Base-by-base conservation (phyloP, 495 filamentous ascomycete genomes). In the Ramalina peruviana region DNA sequence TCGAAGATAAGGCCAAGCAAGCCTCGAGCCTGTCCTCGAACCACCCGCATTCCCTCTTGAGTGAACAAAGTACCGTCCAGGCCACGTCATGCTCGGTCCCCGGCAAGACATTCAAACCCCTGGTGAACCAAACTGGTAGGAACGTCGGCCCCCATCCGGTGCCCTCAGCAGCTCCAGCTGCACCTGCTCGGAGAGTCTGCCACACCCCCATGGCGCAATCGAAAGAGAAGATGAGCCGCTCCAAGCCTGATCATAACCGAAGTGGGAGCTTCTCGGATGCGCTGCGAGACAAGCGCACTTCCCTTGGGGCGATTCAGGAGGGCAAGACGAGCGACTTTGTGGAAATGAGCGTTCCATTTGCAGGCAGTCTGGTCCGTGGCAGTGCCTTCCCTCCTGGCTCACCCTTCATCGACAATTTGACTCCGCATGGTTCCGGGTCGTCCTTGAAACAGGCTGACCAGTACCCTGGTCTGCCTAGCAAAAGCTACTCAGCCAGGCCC, bases 201-300 rank as follows among this genome's bases (percentile, higher is more conserved):
- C 48, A 64, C 42, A 53, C 62, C 33, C 59, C 58, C 21, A 55
- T 54, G 19, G 48, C 48, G 16, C 40, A 52, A 19, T 40, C 56
- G 15, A 58, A 53, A 23, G 47, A 55, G 19, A 57, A 58, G 21
- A 38, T 40, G 33, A 60, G 65, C 19, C 59, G 62, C 40, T 61
- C 71, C 13, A 69, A 65, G 42, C 68, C 78, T 60, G 63, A 69
- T 11, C 83, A 85, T 61, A 83, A 84, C 61, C 73, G 82, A 43
- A 83, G 81, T 55, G 82, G 79, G 15, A 85, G 82, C 60, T 85
- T 94, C 52, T 87, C 84, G 1, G 92, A 98, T 61, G 94, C 92
- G 3, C 70, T 90, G 49, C 74, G 88, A 59, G 88, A 94, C 60
- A 72, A 76, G 48, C 70, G 82, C 50, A 62, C 69, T 10, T 82